Evolutionary conservation across 163 green algal genomes (phyloP), one percentile per base, ranked within the genome.

Genomic region (Scenedesmus sp.): DNA sequence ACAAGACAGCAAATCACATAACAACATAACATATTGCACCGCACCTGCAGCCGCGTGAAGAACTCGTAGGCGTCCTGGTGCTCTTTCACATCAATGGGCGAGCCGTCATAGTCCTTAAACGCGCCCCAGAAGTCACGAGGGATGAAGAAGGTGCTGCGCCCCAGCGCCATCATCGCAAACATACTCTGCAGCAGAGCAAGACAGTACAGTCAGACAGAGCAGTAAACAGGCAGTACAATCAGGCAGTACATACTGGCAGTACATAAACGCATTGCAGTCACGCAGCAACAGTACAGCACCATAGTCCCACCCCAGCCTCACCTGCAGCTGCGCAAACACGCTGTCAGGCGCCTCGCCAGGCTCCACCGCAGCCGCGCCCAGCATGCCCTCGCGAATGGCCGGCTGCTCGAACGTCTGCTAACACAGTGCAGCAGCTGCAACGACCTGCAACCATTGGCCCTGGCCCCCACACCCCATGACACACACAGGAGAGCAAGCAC

Each of bases 41-140:
- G 2, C 77, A 95, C 95, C 96, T 97, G 95, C 84, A 99, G 94
- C 2, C 96, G 90, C 4, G 96, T 98, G 93, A 99, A 98, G 94
- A 99, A 99, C 94, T 99, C 98, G 85, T 98, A 97, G 1, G 95
- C 97, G 92, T 99, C 98, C 92, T 99, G 98, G 93, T 99, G 97
- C 94, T 98, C 96, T 77, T 94, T 93, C 76, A 99, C 91, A 93
- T 99, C 97, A 18, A 99, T 95, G 12, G 96, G 95, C 92, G 97
- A 87, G 1, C 97, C 98, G 91, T 99, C 98, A 89, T 98, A 98
- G 93, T 99, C 97, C 89, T 98, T 98, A 94, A 98, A 99, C 0
- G 96, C 94, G 3, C 91, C 77, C 97, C 97, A 99, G 93, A 99
- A 99, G 84, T 90, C 94, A 2, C 84, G 67, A 0, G 98, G 98